phyloP scores from a whole-genome alignment of 2,329 filamentous ascomycete genomes.

The Trichoderma sp. region DNA sequence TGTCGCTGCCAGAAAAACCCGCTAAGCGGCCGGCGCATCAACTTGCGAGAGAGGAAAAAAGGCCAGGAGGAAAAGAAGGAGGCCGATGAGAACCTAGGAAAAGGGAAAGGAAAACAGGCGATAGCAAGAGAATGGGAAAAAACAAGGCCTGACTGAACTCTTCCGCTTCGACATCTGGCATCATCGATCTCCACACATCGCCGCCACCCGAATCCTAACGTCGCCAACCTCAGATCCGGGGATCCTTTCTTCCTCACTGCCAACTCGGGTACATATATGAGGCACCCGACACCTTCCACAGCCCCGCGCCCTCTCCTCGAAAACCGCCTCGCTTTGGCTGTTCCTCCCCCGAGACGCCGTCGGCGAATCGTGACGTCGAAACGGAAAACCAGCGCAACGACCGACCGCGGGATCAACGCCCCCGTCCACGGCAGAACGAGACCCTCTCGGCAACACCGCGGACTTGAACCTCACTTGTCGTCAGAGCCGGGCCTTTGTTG shows the following conservation, averaged over 20 bases:
- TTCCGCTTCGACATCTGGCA: not conserved
- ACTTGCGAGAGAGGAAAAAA: not conserved
- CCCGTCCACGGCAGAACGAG: not conserved
- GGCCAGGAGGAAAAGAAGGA: not conserved
- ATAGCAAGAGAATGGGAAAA: not conserved
- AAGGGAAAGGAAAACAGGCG: not conserved
- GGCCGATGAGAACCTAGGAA: too few species aligned
- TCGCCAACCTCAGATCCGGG: not conserved
- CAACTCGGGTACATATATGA: not conserved
- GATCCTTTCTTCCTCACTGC: not conserved
- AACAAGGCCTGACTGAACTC: not conserved
- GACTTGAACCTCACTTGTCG: slow-evolving; percentile 10
- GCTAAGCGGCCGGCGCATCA: not conserved
- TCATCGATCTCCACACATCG: not conserved
- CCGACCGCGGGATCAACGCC: not conserved
- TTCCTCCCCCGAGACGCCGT: too few species aligned
- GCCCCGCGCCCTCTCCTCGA: not conserved
- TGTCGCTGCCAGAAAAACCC: slow-evolving; percentile 5
- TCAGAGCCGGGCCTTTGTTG: slow-evolving; percentile 1
- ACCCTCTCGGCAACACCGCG: slow-evolving; percentile 25
- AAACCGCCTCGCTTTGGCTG: not conserved
- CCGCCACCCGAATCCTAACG: slow-evolving; percentile 9
- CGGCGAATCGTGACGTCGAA: not conserved
- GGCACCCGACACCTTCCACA: not conserved
- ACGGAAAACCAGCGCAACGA: not conserved